These are phyloP conservation scores for Gossypioides kirkii DNA, from an alignment of 345 rosid species.

Conservation along the genomic window DNA sequence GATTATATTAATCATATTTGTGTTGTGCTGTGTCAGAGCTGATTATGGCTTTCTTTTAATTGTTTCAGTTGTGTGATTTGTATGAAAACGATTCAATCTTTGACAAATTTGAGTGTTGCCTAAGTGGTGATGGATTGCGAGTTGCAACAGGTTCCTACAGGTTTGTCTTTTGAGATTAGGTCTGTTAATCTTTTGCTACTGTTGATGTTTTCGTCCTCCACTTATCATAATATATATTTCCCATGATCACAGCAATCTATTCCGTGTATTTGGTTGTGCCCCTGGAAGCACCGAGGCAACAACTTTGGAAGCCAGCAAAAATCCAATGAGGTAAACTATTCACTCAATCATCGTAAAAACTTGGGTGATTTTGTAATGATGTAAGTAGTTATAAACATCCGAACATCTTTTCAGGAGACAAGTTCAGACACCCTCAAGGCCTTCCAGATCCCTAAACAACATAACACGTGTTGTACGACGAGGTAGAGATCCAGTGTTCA, in stretches of 20 bases:
- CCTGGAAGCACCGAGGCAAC: conserved; percentile 72
- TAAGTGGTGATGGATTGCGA: conserved; percentile 87
- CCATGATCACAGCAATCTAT: conserved; percentile 64
- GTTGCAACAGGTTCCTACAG: conserved; percentile 99
- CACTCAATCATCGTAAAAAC: neutral
- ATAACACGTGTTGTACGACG: conserved; percentile 90
- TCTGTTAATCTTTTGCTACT: neutral
- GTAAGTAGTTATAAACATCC: neutral
- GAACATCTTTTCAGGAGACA: conserved; percentile 54
- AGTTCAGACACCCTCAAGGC: conserved; percentile 87
- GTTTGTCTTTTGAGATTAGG: conserved; percentile 26
- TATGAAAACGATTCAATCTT: conserved; percentile 97
- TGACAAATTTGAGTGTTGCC: conserved; percentile 95
- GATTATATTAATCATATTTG: neutral
- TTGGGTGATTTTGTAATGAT: neutral
- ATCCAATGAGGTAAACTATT: conserved; percentile 79
- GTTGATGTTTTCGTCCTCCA: conserved; percentile 16
- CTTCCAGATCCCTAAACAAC: conserved; percentile 80
- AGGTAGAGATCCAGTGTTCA: conserved; percentile 40
- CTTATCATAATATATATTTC: conserved; percentile 10
- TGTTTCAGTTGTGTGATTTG: conserved; percentile 84
- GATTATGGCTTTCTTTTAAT: conserved; percentile 12
- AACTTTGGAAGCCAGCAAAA: conserved; percentile 97
- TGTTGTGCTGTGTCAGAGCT: conserved; percentile 3
- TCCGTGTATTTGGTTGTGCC: conserved; percentile 87